Percentiles rank a stretch among this genome's conserved stretches.
Conservation (phyloP, 176 grass and related monocot genomes). For the Miscanthus lutarioriparius region DNA sequence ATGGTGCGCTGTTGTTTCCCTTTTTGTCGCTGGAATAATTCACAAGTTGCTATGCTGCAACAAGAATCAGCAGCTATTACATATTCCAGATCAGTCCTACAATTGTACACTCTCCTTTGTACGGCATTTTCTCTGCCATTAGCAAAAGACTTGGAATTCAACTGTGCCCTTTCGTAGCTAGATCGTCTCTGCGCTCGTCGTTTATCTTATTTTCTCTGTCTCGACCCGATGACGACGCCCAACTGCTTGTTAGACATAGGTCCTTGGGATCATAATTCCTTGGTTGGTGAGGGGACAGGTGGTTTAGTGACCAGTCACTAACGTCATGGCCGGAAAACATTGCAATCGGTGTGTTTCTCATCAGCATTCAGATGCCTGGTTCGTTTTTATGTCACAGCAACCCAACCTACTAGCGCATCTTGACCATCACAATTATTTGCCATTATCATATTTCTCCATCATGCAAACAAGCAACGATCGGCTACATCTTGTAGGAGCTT, state of each 20-base stretch:
- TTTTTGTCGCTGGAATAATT: neutral
- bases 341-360: constrained; percentile 16
- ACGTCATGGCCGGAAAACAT: constrained; percentile 25
- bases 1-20: neutral
- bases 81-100: neutral
- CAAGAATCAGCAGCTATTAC: neutral
- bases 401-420: constrained; percentile 23
- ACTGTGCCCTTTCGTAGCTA: neutral
- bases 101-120: neutral
- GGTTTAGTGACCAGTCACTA: constrained; percentile 34
- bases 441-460: constrained; percentile 2
- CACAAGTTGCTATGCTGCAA: neutral
- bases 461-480: neutral
- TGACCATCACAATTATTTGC: neutral
- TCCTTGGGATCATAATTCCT: constrained; percentile 31
- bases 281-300: constrained; percentile 40
- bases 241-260: constrained; percentile 1
- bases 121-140: neutral
- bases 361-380: constrained; percentile 8
- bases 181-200: neutral
- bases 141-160: neutral
- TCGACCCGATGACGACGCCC: neutral
- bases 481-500: neutral
- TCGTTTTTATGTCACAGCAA: constrained; percentile 46
- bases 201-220: neutral